Percentiles rank a stretch among this genome's conserved stretches.
Conservation (phyloP, 2,329 filamentous ascomycete species). For the Raffaelea deltoideospora region DNA sequence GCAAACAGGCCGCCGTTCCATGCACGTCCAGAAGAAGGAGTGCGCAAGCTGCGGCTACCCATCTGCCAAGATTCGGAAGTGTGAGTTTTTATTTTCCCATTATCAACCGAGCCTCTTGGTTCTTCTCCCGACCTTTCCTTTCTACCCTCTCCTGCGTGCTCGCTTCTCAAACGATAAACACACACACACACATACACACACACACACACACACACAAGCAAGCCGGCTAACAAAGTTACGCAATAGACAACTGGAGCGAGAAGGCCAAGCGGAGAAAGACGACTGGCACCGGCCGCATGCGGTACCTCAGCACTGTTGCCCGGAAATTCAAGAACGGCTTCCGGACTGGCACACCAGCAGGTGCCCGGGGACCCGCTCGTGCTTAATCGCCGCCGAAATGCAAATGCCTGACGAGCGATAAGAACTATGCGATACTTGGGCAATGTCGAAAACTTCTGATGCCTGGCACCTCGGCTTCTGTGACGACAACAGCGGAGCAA, state of each 20-base stretch:
- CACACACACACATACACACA: too few species aligned
- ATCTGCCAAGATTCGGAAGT: slow-evolving; percentile 93
- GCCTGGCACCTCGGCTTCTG: too few species aligned
- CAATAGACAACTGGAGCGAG: slow-evolving; percentile 97
- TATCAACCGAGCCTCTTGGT: too few species aligned
- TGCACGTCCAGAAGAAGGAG: slow-evolving; percentile 99
- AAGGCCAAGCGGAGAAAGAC: slow-evolving; percentile 99
- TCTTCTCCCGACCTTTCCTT: too few species aligned
- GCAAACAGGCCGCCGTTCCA: slow-evolving; percentile 68
- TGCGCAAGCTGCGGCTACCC: slow-evolving; percentile 94
- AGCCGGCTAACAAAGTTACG: neutral
- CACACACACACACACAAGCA: too few species aligned
- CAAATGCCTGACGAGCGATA: neutral
- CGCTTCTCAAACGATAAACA: neutral
- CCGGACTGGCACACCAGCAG: slow-evolving; percentile 79
- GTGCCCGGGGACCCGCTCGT: slow-evolving; percentile 49
- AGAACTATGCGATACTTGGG: neutral
- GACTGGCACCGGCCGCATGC: slow-evolving; percentile 89
- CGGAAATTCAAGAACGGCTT: slow-evolving; percentile 97
- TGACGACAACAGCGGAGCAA: too few species aligned
- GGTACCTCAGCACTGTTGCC: slow-evolving; percentile 83
- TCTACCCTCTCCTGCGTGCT: neutral
- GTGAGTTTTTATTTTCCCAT: slow-evolving; percentile 51
- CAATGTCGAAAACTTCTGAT: too few species aligned
- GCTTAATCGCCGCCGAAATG: slow-evolving; percentile 10